Evolutionary conservation across 1,284 basidiomycete genomes (phyloP).

Genomic region (Serendipita sp.): DNA sequence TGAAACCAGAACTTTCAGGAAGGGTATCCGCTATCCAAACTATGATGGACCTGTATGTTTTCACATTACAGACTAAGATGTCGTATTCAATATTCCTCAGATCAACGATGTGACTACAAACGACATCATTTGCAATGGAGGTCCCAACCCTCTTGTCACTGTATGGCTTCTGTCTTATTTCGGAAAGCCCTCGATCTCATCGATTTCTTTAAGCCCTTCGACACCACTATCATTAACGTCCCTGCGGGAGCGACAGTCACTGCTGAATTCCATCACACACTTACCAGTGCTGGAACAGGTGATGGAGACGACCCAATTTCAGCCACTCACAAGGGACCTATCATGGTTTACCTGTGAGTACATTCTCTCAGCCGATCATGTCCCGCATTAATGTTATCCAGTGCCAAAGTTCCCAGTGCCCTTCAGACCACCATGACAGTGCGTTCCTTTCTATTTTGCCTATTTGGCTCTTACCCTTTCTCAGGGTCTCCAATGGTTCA

Average conservation of each 20-base stretch:
- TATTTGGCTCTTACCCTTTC: neutral
- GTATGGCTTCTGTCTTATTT: neutral
- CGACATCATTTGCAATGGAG: constrained; percentile 42
- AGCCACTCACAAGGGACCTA: constrained; percentile 4
- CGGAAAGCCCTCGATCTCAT: neutral
- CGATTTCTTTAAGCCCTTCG: neutral
- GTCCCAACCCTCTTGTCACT: constrained; percentile 25
- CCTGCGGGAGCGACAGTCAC: constrained; percentile 12
- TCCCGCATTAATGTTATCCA: constrained; percentile 14
- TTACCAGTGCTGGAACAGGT: constrained; percentile 6
- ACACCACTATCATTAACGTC: constrained; percentile 9
- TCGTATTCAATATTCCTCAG: neutral
- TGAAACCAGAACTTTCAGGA: constrained; percentile 13
- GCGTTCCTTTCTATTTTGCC: neutral
- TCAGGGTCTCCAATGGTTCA: constrained; percentile 35
- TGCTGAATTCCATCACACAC: constrained; percentile 9
- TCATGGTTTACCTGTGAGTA: constrained; percentile 10
- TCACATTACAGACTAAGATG: neutral
- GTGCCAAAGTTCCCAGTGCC: constrained; percentile 32
- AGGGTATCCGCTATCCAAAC: constrained; percentile 32
- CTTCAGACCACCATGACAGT: constrained; percentile 30
- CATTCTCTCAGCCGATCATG: constrained; percentile 6
- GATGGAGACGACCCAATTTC: neutral
- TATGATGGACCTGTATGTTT: constrained; percentile 29
- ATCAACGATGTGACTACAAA: constrained; percentile 41